Evolutionary conservation across 164 flowering plant species (phyloP).

Genomic region (Macadamia tetraphylla): DNA sequence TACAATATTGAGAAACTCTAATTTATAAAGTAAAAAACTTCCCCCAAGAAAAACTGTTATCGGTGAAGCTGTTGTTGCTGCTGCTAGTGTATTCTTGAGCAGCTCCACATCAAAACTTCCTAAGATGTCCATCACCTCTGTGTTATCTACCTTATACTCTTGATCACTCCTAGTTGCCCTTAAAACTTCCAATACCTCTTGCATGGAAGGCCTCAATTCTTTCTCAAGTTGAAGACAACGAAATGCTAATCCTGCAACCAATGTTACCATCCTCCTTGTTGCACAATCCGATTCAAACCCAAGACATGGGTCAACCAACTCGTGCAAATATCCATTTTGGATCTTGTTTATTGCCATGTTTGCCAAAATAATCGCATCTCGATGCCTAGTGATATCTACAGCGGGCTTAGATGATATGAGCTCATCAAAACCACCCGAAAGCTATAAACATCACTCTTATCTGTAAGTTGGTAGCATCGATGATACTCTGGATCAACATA

Average conservation of each 20-base stretch:
- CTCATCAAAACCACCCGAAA: constrained; percentile 57
- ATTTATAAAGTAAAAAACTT: too few relatives aligned
- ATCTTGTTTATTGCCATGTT: constrained; percentile 45
- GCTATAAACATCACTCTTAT: constrained; percentile 62
- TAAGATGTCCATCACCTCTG: too few relatives aligned
- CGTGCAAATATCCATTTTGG: constrained; percentile 26
- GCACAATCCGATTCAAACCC: constrained; percentile 31
- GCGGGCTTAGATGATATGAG: constrained; percentile 58
- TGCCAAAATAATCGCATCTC: constrained; percentile 45
- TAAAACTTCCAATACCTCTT: too few relatives aligned
- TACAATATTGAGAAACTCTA: too few relatives aligned
- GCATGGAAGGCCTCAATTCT: constrained; percentile 26
- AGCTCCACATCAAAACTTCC: too few relatives aligned
- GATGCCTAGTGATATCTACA: constrained; percentile 39
- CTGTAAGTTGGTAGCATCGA: constrained; percentile 50
- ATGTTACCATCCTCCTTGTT: constrained; percentile 24
- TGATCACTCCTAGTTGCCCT: too few relatives aligned
- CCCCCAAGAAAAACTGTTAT: too few relatives aligned
- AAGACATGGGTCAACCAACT: constrained; percentile 42
- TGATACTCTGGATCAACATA: constrained; percentile 55
- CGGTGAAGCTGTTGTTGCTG: too few relatives aligned
- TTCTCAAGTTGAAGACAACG: constrained; percentile 45
- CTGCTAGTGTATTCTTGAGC: too few relatives aligned
- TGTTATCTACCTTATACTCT: too few relatives aligned
- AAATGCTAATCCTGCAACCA: constrained; percentile 51